Conservation (phyloP, 2,329 filamentous ascomycete species). For the Calonectria pseudoturangicola region DNA sequence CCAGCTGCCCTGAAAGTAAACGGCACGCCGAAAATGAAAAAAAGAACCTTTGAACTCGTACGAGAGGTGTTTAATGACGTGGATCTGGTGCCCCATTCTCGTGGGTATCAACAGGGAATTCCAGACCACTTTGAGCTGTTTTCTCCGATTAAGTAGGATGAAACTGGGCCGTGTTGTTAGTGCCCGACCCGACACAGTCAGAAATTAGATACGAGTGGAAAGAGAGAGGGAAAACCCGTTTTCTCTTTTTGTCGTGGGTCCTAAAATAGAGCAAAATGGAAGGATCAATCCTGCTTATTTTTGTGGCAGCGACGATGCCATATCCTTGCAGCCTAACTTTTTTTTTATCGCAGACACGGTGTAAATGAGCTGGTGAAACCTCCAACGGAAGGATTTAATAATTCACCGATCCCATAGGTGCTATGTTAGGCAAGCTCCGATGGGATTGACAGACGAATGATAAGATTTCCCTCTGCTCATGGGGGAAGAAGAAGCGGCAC, state of each 20-base stretch:
- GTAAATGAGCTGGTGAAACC: not conserved
- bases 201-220: not conserved
- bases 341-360: too few species aligned
- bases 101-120: not conserved
- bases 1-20: not conserved
- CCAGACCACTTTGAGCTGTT: conserved; percentile 12
- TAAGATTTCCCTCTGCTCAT: not conserved
- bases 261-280: not conserved
- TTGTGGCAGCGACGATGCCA: not conserved
- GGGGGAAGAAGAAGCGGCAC: not conserved
- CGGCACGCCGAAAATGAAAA: not conserved
- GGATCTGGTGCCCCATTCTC: not conserved
- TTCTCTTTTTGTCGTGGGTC: not conserved
- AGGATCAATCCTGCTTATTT: not conserved
- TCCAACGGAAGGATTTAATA: not conserved
- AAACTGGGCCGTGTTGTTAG: not conserved
- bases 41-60: conserved; percentile 6
- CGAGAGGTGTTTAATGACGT: not conserved
- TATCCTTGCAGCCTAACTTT: too few species aligned
- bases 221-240: too few species aligned
- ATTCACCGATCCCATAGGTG: not conserved
- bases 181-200: not conserved
- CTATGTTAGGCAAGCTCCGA: not conserved
- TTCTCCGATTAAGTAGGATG: conserved; percentile 1
- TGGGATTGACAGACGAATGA: not conserved